phyloP scores from a whole-genome alignment of 768 basidiomycete genomes.

The Tremella fuciformis region DNA sequence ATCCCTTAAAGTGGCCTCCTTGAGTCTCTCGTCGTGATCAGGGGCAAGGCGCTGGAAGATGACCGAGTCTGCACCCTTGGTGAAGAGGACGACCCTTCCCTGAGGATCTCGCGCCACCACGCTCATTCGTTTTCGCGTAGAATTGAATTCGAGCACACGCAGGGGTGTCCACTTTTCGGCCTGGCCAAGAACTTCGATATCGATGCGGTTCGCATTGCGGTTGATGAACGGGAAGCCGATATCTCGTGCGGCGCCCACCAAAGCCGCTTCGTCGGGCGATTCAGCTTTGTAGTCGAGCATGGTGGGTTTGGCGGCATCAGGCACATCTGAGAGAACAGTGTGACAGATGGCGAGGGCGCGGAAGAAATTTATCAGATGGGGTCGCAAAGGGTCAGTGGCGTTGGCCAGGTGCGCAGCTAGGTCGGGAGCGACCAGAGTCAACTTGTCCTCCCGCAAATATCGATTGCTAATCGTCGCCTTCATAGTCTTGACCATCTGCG shows the following conservation, averaged over 20 bases:
- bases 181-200: conserved; percentile 90
- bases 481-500: conserved; percentile 72
- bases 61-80: conserved; percentile 96
- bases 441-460: conserved; percentile 71
- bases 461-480: conserved; percentile 81
- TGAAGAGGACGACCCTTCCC: conserved; percentile 76
- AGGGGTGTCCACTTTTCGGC: conserved; percentile 74
- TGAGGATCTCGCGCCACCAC: conserved; percentile 82
- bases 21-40: conserved; percentile 69
- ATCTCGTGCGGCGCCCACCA: conserved; percentile 87
- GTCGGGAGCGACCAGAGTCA: conserved; percentile 83
- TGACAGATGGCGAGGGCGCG: conserved; percentile 94
- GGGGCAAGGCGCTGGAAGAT: conserved; percentile 80
- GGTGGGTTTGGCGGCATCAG: conserved; percentile 65
- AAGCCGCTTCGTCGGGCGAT: conserved; percentile 89
- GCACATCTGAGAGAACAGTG: conserved; percentile 71
- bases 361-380: conserved; percentile 77
- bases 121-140: conserved; percentile 92
- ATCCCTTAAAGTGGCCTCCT: conserved; percentile 75
- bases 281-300: conserved; percentile 88
- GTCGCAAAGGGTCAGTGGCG: conserved; percentile 60
- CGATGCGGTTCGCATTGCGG: conserved; percentile 68
- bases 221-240: conserved; percentile 86
- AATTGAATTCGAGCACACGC: conserved; percentile 88
- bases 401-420: conserved; percentile 75